Base-by-base conservation (phyloP, 2,329 filamentous ascomycete species). In the Lithohypha guttulata region DNA sequence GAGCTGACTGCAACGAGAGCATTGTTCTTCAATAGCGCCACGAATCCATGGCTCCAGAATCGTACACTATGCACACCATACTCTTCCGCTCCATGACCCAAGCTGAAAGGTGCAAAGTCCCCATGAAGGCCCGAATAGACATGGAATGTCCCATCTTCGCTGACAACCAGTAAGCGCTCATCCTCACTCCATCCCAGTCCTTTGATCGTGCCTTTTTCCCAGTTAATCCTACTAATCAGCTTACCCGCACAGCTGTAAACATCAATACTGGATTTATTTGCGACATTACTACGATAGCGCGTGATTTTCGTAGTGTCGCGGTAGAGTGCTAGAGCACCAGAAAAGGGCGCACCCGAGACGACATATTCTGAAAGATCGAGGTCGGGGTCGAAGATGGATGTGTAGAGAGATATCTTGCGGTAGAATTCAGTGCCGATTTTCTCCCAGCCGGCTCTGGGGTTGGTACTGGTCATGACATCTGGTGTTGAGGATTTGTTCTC, bases 141-240 rank as follows among this genome's bases (percentile, higher is more conserved):
- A 44, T 87, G 74, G 29, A 96, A 89, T 1, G 79, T 89, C 17
- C 91, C 91, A 55, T 98, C 89, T 38, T 82, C 75, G 7, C 86
- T 84, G 36, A 96, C 78, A 0, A 95, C 81, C 3, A 98, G 67
- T 32, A 98, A 71, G 56, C 83, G 81, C 68, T 98, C 91, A 49
- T 95, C 85, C 54, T 94, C 89, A 14, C 87, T 94, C 91, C 91
- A 98, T 22, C 91, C 91, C 14, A 98, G 70, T 2, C 84, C 86
- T 59, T 80, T 82, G 55, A 98, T 84, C 2, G 78, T 69, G 31
- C 84, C 84, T 62, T 87, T 84, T 53, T 96, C 89, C 87, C 89
- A 96, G 58, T 70, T 75, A 49, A 95, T 85, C 56, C 76, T 77
- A 53, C 81, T 79, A 46, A 98, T 80, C 42, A 85, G 75, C 66